These are phyloP conservation scores for Cadophora malorum DNA, from an alignment of 2,329 filamentous ascomycete genomes.

Conservation along the genomic window DNA sequence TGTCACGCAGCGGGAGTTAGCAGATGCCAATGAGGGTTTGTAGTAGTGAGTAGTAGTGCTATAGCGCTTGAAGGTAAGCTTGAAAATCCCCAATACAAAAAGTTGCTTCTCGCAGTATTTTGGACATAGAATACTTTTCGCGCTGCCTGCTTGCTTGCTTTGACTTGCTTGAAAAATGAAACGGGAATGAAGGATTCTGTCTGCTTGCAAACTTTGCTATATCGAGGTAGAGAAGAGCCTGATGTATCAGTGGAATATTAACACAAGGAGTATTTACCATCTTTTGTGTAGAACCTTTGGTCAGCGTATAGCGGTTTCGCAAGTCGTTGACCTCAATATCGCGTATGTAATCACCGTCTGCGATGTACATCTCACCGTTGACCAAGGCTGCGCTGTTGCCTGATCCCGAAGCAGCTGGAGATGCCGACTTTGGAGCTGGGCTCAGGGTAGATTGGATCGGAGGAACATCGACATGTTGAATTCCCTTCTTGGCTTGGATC, in stretches of 20 bases:
- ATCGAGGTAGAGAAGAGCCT: constrained; percentile 46
- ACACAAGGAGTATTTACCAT: constrained; percentile 92
- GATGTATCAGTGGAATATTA: constrained; percentile 70
- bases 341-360: constrained; percentile 97
- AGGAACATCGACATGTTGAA: constrained; percentile 89
- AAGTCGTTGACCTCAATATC: constrained; percentile 99
- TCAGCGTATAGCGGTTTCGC: constrained; percentile 94
- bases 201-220: constrained; percentile 31
- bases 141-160: neutral
- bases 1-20: constrained; percentile 88
- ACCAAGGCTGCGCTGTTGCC: constrained; percentile 57
- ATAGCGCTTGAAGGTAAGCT: constrained; percentile 72
- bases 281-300: constrained; percentile 96
- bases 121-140: constrained; percentile 46
- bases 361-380: constrained; percentile 89
- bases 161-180: constrained; percentile 2
- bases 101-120: constrained; percentile 30
- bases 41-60: constrained; percentile 58
- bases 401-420: constrained; percentile 38
- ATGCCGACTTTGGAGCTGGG: constrained; percentile 40
- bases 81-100: constrained; percentile 64
- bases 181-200: constrained; percentile 18
- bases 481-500: constrained; percentile 84
- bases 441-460: constrained; percentile 65
- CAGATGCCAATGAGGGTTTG: constrained; percentile 81